Percentiles rank a stretch among this genome's conserved stretches.
Evolutionary conservation across 441 rosid species (phyloP).

Genomic region (Croton laevigatus): DNA sequence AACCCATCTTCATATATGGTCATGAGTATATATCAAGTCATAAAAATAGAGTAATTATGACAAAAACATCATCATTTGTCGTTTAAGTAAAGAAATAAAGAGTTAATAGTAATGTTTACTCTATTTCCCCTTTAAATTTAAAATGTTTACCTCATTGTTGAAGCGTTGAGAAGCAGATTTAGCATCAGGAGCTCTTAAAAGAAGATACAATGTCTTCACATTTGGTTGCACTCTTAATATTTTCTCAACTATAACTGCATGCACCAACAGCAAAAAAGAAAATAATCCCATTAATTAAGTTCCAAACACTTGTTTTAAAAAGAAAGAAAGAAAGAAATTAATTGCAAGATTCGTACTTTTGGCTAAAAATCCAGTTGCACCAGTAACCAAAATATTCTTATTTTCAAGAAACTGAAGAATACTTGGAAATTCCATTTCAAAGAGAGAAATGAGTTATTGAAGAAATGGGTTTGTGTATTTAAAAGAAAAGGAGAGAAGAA

Average conservation of each 20-base stretch:
- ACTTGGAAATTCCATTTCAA: slow-evolving; percentile 48
- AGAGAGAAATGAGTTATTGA: neutral
- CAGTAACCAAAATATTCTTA: slow-evolving; percentile 57
- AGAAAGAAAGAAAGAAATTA: neutral
- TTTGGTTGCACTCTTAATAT: slow-evolving; percentile 58
- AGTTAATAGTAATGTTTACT: too few species aligned
- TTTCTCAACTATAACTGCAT: slow-evolving; percentile 59
- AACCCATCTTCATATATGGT: too few species aligned
- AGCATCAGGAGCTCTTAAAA: slow-evolving; percentile 53
- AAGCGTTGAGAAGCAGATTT: slow-evolving; percentile 48
- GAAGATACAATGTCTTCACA: slow-evolving; percentile 57
- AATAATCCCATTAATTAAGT: neutral
- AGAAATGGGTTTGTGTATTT: neutral
- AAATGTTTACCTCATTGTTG: slow-evolving; percentile 41
- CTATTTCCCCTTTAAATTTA: too few species aligned
- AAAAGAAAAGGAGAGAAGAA: neutral
- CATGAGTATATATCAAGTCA: neutral
- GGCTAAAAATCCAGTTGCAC: slow-evolving; percentile 69
- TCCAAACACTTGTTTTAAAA: too few species aligned
- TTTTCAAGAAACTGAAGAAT: slow-evolving; percentile 47
- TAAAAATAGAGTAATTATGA: neutral
- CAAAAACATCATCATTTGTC: neutral
- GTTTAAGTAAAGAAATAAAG: too few species aligned
- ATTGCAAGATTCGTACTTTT: slow-evolving; percentile 42
- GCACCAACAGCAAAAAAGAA: too few species aligned